Base-by-base conservation (phyloP, 2,329 filamentous ascomycete genomes). In the Claviceps africana region DNA sequence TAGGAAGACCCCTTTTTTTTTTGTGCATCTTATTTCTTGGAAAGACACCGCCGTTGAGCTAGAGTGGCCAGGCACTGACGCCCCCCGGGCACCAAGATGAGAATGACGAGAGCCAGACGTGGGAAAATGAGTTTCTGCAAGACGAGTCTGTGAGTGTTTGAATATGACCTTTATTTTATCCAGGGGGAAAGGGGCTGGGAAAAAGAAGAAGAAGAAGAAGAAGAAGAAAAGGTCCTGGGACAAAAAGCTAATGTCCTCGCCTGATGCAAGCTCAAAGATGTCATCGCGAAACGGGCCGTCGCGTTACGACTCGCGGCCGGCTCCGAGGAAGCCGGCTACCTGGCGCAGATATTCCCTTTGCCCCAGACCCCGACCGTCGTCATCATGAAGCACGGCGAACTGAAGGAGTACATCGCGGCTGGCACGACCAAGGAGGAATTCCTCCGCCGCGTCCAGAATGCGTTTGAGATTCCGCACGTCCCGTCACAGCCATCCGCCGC, bases 271-370 rank as follows among this genome's bases (percentile, higher is more conserved):
- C 63, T 85, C 51, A 74, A 71, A 50, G 67, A 70, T 50, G 62
- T 81, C 30, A 72, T 93, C 53, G 68, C 72, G 28, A 70, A 75
- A 37, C 79, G 82, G 61, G 78, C 87, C 2, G 74, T 96, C 21
- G 70, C 84, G 8, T 72, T 96, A 22, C 79, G 83, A 49, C 73
- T 96, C 22, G 68, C 75, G 35, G 81, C 83, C 19, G 86, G 83
- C 22, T 89, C 86, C 2, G 78, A 85, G 57, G 89, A 95, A 70
- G 88, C 88, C 10, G 82, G 79, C 6, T 94, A 88, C 61, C 73
- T 97, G 15, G 78, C 83, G 10, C 86, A 87, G 46, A 86, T 95
- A 61, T 94, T 88, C 60, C 86, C 88, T 0, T 72, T 95, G n/a
- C 77, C 80, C 1, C 81, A 81, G 58, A 81, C 81, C n/a, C 90